Conservation (phyloP, 805 yeast genomes). For the Metahyphopichia silvanorum region DNA sequence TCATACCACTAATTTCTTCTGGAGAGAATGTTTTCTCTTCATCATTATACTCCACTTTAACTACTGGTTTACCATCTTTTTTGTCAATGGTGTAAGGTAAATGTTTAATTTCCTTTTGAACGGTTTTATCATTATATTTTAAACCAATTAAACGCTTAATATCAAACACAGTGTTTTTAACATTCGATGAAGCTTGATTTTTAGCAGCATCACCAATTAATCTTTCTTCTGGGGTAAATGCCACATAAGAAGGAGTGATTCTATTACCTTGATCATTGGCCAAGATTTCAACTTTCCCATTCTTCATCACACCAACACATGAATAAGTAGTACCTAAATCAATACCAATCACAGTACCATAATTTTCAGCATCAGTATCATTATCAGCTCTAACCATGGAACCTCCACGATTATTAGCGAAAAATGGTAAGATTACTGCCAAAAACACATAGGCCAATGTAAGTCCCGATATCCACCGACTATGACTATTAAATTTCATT, state of each 20-base stretch:
- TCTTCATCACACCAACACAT: slow-evolving; percentile 92
- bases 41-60: slow-evolving; percentile 78
- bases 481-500: no score
- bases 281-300: slow-evolving; percentile 90
- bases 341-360: slow-evolving; percentile 62
- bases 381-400: slow-evolving; percentile 16
- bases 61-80: slow-evolving; percentile 74
- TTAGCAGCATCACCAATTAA: slow-evolving; percentile 96
- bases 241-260: slow-evolving; percentile 95
- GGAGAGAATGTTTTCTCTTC: slow-evolving; percentile 88
- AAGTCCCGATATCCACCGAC: slow-evolving; percentile 25
- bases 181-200: slow-evolving; percentile 96
- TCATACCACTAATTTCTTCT: slow-evolving; percentile 94
- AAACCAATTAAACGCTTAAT: slow-evolving; percentile 94
- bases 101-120: slow-evolving; percentile 55
- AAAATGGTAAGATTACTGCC: slow-evolving; percentile 37
- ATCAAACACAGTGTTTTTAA: slow-evolving; percentile 84
- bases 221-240: slow-evolving; percentile 90
- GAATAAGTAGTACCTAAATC: slow-evolving; percentile 91
- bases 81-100: slow-evolving; percentile 80
- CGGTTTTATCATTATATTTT: slow-evolving; percentile 76
- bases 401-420: slow-evolving; percentile 13
- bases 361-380: slow-evolving; percentile 24
- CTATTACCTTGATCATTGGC: slow-evolving; percentile 99
- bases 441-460: slow-evolving; percentile 28